phyloP scores from a whole-genome alignment of 306 rosid genomes.

The Citrullus colocynthis region DNA sequence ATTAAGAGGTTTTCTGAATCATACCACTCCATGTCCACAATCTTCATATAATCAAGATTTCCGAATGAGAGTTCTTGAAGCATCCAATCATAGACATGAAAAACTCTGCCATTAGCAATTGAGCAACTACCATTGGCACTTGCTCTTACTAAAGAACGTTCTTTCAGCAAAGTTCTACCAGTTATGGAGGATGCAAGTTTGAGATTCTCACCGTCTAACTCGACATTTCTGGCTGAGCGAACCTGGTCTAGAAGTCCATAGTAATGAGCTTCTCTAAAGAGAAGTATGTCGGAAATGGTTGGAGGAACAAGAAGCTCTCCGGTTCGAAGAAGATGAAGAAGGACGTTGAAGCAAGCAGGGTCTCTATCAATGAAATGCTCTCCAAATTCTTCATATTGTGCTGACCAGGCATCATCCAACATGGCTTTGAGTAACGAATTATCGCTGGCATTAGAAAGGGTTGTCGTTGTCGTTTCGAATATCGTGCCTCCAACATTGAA shows the following conservation, averaged over 20 bases:
- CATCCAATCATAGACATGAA: not conserved
- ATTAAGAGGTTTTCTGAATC: not conserved
- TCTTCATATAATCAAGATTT: not conserved
- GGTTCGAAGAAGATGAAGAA: not conserved
- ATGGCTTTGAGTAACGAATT: not conserved
- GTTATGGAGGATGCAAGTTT: not conserved
- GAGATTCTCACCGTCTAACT: slow-evolving; percentile 2
- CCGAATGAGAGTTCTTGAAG: not conserved
- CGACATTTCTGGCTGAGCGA: not conserved
- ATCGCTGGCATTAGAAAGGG: not conserved
- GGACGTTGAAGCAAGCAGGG: not conserved
- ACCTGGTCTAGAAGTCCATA: not conserved
- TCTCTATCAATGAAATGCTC: not conserved
- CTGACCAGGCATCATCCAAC: not conserved
- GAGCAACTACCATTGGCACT: not conserved
- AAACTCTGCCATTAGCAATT: not conserved
- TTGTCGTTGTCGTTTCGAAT: not conserved
- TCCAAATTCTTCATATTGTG: not conserved
- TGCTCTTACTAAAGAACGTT: not conserved
- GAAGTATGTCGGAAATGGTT: not conserved
- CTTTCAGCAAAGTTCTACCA: not conserved
- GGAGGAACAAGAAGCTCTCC: not conserved
- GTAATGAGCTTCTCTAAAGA: not conserved
- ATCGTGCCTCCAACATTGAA: not conserved
- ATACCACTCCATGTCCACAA: not conserved